phyloP scores from a whole-genome alignment of 352 stramenopile species.

The Pythium inflatum region DNA sequence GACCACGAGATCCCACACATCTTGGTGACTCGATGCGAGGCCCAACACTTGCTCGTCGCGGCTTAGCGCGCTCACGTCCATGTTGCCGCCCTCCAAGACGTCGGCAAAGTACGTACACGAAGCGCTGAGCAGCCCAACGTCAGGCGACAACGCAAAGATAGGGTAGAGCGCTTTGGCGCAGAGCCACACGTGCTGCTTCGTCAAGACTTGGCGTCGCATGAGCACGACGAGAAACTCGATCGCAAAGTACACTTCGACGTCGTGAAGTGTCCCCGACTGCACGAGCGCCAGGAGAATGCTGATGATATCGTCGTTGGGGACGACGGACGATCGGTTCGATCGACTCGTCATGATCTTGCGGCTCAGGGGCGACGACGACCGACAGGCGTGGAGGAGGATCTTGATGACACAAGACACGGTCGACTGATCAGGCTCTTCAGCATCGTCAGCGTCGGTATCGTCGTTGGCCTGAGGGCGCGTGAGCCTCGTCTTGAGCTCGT shows the following conservation, averaged over 20 bases:
- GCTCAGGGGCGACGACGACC: conserved; percentile 66
- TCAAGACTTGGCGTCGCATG: conserved; percentile 55
- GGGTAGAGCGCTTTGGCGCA: conserved; percentile 54
- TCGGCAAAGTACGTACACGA: conserved; percentile 70
- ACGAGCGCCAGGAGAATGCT: conserved; percentile 44
- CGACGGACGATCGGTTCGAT: conserved; percentile 3
- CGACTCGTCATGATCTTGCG: conserved; percentile 56
- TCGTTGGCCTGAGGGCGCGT: conserved; percentile 16
- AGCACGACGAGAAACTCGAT: conserved; percentile 69
- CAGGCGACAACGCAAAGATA: conserved; percentile 38
- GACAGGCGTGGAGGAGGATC: conserved; percentile 67
- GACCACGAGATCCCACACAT: conserved; percentile 59
- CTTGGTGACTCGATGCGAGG: conserved; percentile 34
- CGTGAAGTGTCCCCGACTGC: conserved; percentile 37
- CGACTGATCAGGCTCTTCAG: conserved; percentile 68
- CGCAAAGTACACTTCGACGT: conserved; percentile 66
- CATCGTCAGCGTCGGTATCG: conserved; percentile 35
- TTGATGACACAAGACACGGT: conserved; percentile 75
- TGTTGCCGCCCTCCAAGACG: conserved; percentile 56
- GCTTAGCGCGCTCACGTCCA: conserved; percentile 43
- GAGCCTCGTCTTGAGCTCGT: conserved; percentile 48
- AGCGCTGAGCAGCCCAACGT: conserved; percentile 55
- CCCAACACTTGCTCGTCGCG: conserved; percentile 10
- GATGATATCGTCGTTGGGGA: conserved; percentile 45
- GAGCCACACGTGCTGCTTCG: conserved; percentile 55